These are phyloP conservation scores for Suhomyces pyralidae DNA, from an alignment of 805 yeast species.

Conservation along the genomic window DNA sequence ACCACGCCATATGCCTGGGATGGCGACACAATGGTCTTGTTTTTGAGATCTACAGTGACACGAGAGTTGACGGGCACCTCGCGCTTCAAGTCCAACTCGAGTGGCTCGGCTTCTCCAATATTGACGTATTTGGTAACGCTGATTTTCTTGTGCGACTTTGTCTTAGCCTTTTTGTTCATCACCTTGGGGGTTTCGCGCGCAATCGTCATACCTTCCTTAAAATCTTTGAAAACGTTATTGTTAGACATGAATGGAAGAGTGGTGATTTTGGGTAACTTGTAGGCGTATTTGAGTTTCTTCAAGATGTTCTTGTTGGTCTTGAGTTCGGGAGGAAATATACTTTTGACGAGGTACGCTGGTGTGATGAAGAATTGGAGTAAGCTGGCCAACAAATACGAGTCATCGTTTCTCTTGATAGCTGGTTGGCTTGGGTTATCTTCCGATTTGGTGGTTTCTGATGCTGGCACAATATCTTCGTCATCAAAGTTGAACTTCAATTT, in stretches of 20 bases:
- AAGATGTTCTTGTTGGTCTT: constrained; percentile 30
- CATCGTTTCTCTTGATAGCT: constrained; percentile 18
- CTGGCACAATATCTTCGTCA: constrained; percentile 27
- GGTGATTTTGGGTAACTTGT: constrained; percentile 65
- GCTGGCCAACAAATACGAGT: constrained; percentile 58
- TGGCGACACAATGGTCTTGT: constrained; percentile 65
- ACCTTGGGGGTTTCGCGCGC: constrained; percentile 38
- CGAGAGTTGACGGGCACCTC: constrained; percentile 75
- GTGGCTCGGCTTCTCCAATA: constrained; percentile 58
- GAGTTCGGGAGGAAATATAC: constrained; percentile 45
- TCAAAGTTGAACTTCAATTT: constrained; percentile 31
- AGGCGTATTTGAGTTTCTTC: constrained; percentile 59
- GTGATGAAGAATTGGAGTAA: constrained; percentile 79
- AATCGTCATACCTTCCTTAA: constrained; percentile 64
- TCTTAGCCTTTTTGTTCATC: constrained; percentile 42
- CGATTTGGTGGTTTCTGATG: constrained; percentile 12
- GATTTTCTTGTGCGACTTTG: constrained; percentile 36
- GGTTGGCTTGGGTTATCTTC: constrained; percentile 9
- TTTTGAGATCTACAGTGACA: constrained; percentile 72
- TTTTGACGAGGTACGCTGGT: constrained; percentile 72
- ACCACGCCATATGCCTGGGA: constrained; percentile 61
- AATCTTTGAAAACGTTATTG: constrained; percentile 32
- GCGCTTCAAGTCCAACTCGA: constrained; percentile 52
- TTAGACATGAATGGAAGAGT: constrained; percentile 71
- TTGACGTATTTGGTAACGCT: constrained; percentile 70